These are phyloP conservation scores for Stentor roeselii DNA, from an alignment of 73 alveolate species.

Conservation along the genomic window DNA sequence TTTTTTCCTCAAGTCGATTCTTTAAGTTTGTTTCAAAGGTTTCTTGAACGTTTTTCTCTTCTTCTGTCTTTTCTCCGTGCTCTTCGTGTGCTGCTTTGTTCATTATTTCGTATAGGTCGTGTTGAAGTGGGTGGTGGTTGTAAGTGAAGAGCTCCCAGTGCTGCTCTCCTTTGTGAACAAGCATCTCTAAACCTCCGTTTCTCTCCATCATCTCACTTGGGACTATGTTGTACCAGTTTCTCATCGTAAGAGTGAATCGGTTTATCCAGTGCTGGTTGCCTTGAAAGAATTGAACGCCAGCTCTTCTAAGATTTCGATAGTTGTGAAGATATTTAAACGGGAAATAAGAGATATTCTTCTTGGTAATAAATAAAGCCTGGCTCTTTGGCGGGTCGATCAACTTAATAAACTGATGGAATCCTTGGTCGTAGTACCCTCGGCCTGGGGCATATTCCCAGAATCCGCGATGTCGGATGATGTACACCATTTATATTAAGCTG, in stretches of 20 bases:
- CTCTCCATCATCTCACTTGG: conserved; percentile 14
- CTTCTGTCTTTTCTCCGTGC: conserved; percentile 27
- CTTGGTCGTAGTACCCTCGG: conserved; percentile 22
- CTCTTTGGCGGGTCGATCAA: conserved; percentile 24
- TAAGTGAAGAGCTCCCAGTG: conserved; percentile 32
- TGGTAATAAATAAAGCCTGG: conserved; percentile 17
- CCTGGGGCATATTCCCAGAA: conserved; percentile 33
- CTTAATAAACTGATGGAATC: conserved; percentile 27
- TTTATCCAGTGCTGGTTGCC: neutral
- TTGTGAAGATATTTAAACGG: conserved; percentile 16
- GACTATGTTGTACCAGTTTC: neutral
- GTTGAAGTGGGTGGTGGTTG: conserved; percentile 28
- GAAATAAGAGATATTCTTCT: conserved; percentile 21
- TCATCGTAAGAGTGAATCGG: neutral
- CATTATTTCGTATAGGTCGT: conserved; percentile 22
- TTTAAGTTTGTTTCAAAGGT: neutral
- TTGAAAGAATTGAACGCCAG: conserved; percentile 25
- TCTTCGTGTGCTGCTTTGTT: conserved; percentile 11
- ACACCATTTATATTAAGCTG: conserved; percentile 19
- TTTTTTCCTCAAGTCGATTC: neutral
- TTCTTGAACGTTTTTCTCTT: neutral
- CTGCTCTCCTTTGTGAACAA: conserved; percentile 29
- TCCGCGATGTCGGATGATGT: conserved; percentile 26
- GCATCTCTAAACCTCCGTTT: conserved; percentile 24
- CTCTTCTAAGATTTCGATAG: conserved; percentile 26